phyloP scores from a whole-genome alignment of 2,329 filamentous ascomycete species.

The Neofusicoccum kwambonambiense region DNA sequence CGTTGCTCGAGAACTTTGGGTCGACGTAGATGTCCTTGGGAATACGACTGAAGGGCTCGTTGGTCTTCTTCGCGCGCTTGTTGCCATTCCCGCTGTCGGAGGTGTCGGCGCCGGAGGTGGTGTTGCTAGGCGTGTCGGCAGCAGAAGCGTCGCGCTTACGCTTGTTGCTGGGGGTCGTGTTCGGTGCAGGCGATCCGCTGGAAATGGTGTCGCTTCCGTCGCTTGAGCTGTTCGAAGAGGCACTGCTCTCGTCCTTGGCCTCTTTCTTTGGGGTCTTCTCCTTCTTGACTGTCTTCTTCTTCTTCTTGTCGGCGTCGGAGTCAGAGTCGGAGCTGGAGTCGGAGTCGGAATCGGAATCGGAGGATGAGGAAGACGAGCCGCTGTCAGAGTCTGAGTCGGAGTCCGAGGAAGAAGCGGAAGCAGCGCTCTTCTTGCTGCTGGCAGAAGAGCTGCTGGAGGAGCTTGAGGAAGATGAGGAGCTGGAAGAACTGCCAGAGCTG shows the following conservation, averaged over 20 bases:
- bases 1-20: conserved; percentile 71
- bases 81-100: conserved; percentile 22
- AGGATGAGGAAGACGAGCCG: background rate
- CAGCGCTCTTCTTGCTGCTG: background rate
- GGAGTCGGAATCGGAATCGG: conserved; percentile 4
- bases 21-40: conserved; percentile 68
- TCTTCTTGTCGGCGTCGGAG: background rate
- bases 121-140: conserved; percentile 29
- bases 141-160: conserved; percentile 40
- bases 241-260: background rate
- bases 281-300: conserved; percentile 2
- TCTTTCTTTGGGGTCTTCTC: conserved; percentile 9
- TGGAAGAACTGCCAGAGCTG: background rate
- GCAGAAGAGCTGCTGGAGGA: background rate
- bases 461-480: background rate
- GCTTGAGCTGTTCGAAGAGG: conserved; percentile 25
- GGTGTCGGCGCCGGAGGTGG: conserved; percentile 23
- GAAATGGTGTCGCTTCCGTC: conserved; percentile 44
- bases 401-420: background rate
- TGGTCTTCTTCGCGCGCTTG: conserved; percentile 52
- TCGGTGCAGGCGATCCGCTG: conserved; percentile 27
- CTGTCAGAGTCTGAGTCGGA: conserved; percentile 11
- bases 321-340: conserved; percentile 13
- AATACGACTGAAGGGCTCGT: conserved; percentile 75
- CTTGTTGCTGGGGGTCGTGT: conserved; percentile 38